Evolutionary conservation across 805 yeast genomes (phyloP).

Genomic region (Candida nitratophila): DNA sequence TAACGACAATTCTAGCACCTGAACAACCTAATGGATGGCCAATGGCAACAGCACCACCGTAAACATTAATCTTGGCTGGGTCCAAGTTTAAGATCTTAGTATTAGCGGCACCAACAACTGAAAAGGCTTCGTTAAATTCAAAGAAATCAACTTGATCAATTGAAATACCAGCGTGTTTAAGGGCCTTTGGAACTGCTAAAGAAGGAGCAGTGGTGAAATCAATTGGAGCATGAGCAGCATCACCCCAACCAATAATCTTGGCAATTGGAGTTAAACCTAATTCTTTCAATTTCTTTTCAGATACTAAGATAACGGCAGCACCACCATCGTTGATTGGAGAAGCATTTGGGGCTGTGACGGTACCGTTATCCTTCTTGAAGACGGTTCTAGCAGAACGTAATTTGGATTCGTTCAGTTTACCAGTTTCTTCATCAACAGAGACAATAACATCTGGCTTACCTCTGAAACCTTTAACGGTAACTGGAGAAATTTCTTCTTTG

Average conservation of each 20-base stretch:
- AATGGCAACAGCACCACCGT: conserved; percentile 94
- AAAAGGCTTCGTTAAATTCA: conserved; percentile 96
- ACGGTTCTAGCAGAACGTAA: conserved; percentile 85
- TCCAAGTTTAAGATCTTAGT: conserved; percentile 61
- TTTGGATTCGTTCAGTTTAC: conserved; percentile 70
- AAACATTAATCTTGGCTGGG: conserved; percentile 66
- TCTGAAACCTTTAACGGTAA: conserved; percentile 83
- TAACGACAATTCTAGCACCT: conserved; percentile 91
- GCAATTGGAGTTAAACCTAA: conserved; percentile 86
- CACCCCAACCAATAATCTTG: conserved; percentile 91
- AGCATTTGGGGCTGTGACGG: conserved; percentile 96
- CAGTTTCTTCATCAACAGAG: conserved; percentile 75
- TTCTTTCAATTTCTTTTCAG: conserved; percentile 79
- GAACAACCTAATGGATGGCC: conserved; percentile 96
- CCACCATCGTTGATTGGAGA: conserved; percentile 97
- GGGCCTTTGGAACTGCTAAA: conserved; percentile 91
- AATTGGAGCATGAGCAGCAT: conserved; percentile 91
- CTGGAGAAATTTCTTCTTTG: conserved; percentile 73
- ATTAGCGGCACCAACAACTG: conserved; percentile 93
- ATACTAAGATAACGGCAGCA: conserved; percentile 86
- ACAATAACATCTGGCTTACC: conserved; percentile 80
- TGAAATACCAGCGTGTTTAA: conserved; percentile 71
- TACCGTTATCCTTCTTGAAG: conserved; percentile 89
- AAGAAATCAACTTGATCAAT: conserved; percentile 73
- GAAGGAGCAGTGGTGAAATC: conserved; percentile 97